phyloP scores from a whole-genome alignment of 208 protist species.

The Wallacemonas collosoma region DNA sequence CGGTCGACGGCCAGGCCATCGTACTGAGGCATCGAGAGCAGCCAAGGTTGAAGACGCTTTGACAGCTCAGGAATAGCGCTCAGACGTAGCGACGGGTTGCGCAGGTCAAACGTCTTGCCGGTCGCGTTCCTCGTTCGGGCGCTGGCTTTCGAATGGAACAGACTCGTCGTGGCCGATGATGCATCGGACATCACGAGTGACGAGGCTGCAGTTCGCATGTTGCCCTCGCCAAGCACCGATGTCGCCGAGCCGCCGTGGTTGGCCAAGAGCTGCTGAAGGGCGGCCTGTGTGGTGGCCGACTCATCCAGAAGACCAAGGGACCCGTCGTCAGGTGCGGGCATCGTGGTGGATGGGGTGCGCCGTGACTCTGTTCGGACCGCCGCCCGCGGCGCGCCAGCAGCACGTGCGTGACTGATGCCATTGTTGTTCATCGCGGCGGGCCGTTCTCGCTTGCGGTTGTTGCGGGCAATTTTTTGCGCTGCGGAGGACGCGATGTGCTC shows the following conservation, averaged over 20 bases:
- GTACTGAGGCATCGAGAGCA: constrained; percentile 26
- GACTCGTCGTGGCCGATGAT: background rate
- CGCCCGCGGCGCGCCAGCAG: constrained; percentile 14
- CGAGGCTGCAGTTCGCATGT: background rate
- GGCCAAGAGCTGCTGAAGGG: constrained; percentile 5
- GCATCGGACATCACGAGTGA: background rate
- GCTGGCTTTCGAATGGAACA: constrained; percentile 19
- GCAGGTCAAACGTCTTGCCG: constrained; percentile 24
- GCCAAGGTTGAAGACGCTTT: constrained; percentile 63
- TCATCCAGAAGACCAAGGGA: constrained; percentile 19
- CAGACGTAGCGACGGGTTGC: constrained; percentile 35
- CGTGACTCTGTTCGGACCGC: constrained; percentile 17
- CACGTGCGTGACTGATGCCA: background rate
- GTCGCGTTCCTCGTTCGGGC: background rate
- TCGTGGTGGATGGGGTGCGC: constrained; percentile 4
- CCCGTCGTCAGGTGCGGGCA: constrained; percentile 10
- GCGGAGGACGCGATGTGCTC: constrained; percentile 65
- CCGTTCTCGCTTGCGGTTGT: constrained; percentile 43
- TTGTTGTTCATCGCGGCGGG: constrained; percentile 2
- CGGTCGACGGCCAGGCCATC: constrained; percentile 61
- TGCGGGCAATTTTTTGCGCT: constrained; percentile 34
- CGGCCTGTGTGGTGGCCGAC: constrained; percentile 13
- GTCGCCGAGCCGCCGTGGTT: background rate
- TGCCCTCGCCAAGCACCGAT: background rate
- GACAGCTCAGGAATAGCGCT: constrained; percentile 44